These are phyloP conservation scores for Neurospora sp. DNA, from an alignment of 2,329 filamentous ascomycete genomes.

Conservation along the genomic window DNA sequence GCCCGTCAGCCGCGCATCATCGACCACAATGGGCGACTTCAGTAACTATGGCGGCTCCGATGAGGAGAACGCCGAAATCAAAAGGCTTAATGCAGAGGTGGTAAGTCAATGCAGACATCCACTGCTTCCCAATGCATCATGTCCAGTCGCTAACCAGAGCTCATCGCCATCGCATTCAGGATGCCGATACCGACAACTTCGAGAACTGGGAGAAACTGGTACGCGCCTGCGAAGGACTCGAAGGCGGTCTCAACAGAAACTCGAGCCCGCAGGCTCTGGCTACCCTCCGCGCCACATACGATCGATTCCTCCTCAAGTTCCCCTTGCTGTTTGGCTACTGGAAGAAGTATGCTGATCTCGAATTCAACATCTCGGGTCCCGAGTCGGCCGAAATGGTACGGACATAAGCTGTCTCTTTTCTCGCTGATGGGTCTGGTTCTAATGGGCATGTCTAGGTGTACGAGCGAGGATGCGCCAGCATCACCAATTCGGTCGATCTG, in stretches of 20 bases:
- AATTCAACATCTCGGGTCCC: slow-evolving; percentile 93
- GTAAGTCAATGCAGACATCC: slow-evolving; percentile 41
- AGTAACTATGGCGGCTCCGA: slow-evolving; percentile 61
- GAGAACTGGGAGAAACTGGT: slow-evolving; percentile 93
- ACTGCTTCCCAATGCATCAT: background rate
- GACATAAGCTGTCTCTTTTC: background rate
- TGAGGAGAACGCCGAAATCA: slow-evolving; percentile 74
- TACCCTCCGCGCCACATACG: slow-evolving; percentile 77
- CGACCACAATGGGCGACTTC: slow-evolving; percentile 56
- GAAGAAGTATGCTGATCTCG: slow-evolving; percentile 98
- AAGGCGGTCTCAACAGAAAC: slow-evolving; percentile 92
- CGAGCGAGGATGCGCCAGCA: slow-evolving; percentile 87
- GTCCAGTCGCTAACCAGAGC: slow-evolving; percentile 7
- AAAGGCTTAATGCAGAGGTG: slow-evolving; percentile 66
- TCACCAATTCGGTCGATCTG: slow-evolving; percentile 87
- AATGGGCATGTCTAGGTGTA: slow-evolving; percentile 55
- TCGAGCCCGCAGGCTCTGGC: slow-evolving; percentile 90
- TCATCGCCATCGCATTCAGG: slow-evolving; percentile 29
- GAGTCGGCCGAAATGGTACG: slow-evolving; percentile 94
- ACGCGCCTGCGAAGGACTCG: slow-evolving; percentile 69
- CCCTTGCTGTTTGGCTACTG: slow-evolving; percentile 96
- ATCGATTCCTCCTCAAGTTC: slow-evolving; percentile 88
- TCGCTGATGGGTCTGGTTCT: slow-evolving; percentile 4
- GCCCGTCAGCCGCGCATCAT: slow-evolving; percentile 7
- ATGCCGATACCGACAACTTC: slow-evolving; percentile 76